A percentile compares a stretch with the other conserved stretches of the same genome.
phyloP scores from a whole-genome alignment of 2,329 filamentous ascomycete genomes.

The Podosphaera xanthii region DNA sequence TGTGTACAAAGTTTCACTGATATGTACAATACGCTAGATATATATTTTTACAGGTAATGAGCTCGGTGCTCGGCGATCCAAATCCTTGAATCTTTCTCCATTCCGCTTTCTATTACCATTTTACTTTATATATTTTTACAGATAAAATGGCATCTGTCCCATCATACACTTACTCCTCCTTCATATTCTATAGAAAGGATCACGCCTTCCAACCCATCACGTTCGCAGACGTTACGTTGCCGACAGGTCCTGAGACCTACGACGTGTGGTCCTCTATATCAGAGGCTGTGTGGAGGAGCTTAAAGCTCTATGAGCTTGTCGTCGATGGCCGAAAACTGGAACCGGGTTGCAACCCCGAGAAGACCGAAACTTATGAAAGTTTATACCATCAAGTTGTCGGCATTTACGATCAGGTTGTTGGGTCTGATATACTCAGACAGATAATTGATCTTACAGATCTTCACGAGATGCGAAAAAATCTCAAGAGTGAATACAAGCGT shows the following conservation, averaged over 20 bases:
- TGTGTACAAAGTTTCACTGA: too few species aligned
- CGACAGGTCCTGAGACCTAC: neutral
- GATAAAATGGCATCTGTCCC: too few species aligned
- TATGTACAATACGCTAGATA: too few species aligned
- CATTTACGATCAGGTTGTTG: neutral
- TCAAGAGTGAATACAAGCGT: neutral
- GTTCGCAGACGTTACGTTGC: neutral
- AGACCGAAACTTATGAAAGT: neutral
- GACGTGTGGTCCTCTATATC: neutral
- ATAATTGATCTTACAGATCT: neutral
- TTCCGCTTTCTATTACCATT: too few species aligned
- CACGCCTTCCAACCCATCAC: neutral
- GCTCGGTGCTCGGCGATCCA: too few species aligned
- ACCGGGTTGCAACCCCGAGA: neutral
- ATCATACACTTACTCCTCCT: too few species aligned
- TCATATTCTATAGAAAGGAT: neutral
- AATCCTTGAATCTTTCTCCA: too few species aligned
- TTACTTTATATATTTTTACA: too few species aligned
- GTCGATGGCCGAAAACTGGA: neutral
- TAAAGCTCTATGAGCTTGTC: neutral
- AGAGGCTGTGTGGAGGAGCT: neutral
- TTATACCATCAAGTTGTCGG: neutral
- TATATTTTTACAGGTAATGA: too few species aligned
- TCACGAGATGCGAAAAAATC: neutral
- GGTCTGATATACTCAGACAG: neutral